Conservation (phyloP, 345 rosid genomes). For the Citrus australasica region DNA sequence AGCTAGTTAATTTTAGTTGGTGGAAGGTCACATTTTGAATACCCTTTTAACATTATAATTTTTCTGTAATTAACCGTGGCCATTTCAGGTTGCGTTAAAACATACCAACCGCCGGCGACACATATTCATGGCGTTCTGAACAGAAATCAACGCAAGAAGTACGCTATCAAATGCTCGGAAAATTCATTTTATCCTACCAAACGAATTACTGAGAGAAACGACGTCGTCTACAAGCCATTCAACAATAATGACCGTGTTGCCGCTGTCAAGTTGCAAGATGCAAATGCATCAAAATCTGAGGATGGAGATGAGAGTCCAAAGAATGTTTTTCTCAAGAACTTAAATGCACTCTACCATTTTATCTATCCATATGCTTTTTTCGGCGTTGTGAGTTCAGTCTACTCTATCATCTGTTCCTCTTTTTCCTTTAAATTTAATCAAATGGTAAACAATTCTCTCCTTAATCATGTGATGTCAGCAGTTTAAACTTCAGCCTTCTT, state of each 20-base stretch:
- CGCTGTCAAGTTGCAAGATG: not conserved
- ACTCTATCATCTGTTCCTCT: too few relatives aligned
- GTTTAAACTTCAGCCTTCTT: too few relatives aligned
- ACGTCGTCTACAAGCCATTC: not conserved
- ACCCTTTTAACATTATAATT: too few relatives aligned
- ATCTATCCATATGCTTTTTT: constrained; percentile 27
- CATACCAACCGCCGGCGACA: not conserved
- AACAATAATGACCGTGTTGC: not conserved
- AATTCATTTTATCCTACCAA: not conserved
- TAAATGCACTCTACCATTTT: constrained; percentile 16
- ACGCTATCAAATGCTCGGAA: not conserved
- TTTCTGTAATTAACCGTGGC: not conserved
- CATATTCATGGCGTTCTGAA: not conserved
- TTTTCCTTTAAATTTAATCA: too few relatives aligned
- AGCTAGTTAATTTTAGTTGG: too few relatives aligned
- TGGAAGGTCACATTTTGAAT: too few relatives aligned
- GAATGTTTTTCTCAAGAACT: not conserved
- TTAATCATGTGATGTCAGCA: not conserved
- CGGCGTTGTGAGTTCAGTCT: constrained; percentile 24
- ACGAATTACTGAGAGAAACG: not conserved
- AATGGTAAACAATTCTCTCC: too few relatives aligned
- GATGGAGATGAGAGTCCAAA: not conserved
- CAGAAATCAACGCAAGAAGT: not conserved
- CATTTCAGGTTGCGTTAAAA: not conserved
- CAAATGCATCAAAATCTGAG: not conserved